phyloP scores from a whole-genome alignment of 352 stramenopile genomes.

The Blastocystis sp. region DNA sequence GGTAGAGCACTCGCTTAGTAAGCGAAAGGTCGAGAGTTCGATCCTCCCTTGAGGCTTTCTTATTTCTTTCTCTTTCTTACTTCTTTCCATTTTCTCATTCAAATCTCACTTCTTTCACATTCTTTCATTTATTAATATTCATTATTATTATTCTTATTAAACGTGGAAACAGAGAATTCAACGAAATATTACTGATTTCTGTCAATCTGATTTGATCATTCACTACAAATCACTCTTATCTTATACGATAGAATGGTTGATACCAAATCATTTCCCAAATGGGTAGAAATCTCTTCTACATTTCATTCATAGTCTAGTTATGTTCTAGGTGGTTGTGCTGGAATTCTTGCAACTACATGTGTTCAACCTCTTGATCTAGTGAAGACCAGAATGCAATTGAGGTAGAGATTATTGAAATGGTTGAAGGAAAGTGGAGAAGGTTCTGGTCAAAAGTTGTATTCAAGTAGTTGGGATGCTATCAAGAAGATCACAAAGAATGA shows the following conservation, averaged over 20 bases:
- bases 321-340: constrained; percentile 39
- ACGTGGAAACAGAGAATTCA: no score
- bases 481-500: constrained; percentile 59
- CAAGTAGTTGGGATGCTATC: constrained; percentile 25
- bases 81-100: neutral
- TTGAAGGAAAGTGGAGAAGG: constrained; percentile 13
- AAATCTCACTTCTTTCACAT: neutral
- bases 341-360: constrained; percentile 36
- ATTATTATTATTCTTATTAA: neutral
- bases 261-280: constrained; percentile 54
- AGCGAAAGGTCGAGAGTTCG: constrained; percentile 27
- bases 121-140: neutral
- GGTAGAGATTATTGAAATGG: neutral
- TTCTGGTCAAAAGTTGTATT: constrained; percentile 38
- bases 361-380: constrained; percentile 62
- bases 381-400: constrained; percentile 63
- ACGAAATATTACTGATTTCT: no score
- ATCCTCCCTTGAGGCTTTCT: neutral
- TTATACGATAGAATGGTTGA: constrained; percentile 31
- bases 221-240: no score
- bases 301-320: constrained; percentile 24
- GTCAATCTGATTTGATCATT: no score
- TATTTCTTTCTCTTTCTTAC: neutral
- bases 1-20: constrained; percentile 57
- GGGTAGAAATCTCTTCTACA: neutral